These are phyloP conservation scores for Sanguinoderma infundibulare DNA, from an alignment of 1,284 basidiomycete species.

Conservation along the genomic window DNA sequence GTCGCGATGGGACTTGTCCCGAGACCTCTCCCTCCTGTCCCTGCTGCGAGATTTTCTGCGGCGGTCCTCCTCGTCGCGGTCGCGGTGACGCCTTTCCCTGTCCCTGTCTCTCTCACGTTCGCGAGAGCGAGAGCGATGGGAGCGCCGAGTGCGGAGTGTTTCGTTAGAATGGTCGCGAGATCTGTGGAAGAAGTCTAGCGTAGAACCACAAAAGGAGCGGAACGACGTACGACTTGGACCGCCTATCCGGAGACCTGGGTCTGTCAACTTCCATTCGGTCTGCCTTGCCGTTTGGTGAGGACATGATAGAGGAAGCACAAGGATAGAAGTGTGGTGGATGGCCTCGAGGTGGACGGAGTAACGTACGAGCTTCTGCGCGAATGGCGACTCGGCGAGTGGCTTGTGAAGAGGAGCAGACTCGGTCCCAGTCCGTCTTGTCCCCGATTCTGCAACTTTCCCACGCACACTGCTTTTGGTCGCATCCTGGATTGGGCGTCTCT, in stretches of 20 bases:
- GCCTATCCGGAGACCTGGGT: conserved; percentile 52
- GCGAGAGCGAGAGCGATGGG: conserved; percentile 69
- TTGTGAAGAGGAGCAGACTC: conserved; percentile 11
- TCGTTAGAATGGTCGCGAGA: conserved; percentile 75
- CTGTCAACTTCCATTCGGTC: conserved; percentile 70
- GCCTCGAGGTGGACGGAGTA: too few species aligned
- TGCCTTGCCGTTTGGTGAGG: conserved; percentile 52
- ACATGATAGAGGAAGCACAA: conserved; percentile 34
- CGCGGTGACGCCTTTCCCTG: conserved; percentile 46
- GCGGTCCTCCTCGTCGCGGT: conserved; percentile 38
- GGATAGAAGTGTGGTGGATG: not conserved
- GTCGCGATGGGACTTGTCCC: conserved; percentile 47
- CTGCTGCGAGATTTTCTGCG: conserved; percentile 55
- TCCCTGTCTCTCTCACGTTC: conserved; percentile 33
- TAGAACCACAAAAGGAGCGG: conserved; percentile 16
- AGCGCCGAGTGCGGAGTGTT: conserved; percentile 69
- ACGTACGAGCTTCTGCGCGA: not conserved
- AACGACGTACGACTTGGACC: conserved; percentile 61
- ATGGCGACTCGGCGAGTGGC: conserved; percentile 6
- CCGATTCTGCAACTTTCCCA: not conserved
- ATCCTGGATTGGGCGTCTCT: not conserved
- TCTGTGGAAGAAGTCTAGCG: conserved; percentile 38
- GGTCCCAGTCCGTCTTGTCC: conserved; percentile 2
- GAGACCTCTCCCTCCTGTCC: conserved; percentile 50
- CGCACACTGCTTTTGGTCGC: not conserved